Percentiles rank a stretch among this genome's conserved stretches.
These are phyloP conservation scores for Dryas alaskensis DNA, from an alignment of 306 rosid species.

Conservation along the genomic window DNA sequence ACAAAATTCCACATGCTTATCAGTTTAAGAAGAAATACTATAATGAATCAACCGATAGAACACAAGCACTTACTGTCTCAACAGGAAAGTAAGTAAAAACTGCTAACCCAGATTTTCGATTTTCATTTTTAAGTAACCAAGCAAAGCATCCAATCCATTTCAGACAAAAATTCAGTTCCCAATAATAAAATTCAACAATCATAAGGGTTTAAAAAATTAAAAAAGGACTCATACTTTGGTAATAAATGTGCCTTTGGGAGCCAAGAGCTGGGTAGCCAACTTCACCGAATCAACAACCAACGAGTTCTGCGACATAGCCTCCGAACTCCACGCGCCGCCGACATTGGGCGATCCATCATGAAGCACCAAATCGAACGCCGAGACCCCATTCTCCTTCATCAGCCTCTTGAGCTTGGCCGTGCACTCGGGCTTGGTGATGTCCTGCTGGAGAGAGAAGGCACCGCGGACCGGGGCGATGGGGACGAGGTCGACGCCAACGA, in stretches of 20 bases:
- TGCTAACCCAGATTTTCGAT: not conserved
- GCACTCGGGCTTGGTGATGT: constrained; percentile 77
- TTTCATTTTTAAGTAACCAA: not conserved
- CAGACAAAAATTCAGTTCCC: not conserved
- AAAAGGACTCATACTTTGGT: constrained; percentile 52
- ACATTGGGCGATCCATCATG: constrained; percentile 91
- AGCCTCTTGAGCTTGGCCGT: constrained; percentile 56
- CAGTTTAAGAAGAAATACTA: not conserved
- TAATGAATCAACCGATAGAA: not conserved
- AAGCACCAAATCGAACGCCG: constrained; percentile 61
- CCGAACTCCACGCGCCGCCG: constrained; percentile 97
- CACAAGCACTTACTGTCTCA: not conserved
- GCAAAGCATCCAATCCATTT: not conserved
- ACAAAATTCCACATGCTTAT: too few relatives aligned
- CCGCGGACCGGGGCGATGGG: constrained; percentile 75
- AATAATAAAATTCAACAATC: not conserved
- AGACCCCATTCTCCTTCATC: constrained; percentile 47
- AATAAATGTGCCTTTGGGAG: constrained; percentile 78
- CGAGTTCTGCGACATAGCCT: constrained; percentile 82
- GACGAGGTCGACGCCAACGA: constrained; percentile 76
- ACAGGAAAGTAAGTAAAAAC: too few relatives aligned
- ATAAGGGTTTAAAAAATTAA: too few relatives aligned
- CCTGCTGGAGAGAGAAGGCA: constrained; percentile 72
- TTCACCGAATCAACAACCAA: constrained; percentile 79
- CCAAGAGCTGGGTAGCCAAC: constrained; percentile 74